Evolutionary conservation across 768 basidiomycete genomes (phyloP).

Genomic region (Cyclocybe cylindracea): DNA sequence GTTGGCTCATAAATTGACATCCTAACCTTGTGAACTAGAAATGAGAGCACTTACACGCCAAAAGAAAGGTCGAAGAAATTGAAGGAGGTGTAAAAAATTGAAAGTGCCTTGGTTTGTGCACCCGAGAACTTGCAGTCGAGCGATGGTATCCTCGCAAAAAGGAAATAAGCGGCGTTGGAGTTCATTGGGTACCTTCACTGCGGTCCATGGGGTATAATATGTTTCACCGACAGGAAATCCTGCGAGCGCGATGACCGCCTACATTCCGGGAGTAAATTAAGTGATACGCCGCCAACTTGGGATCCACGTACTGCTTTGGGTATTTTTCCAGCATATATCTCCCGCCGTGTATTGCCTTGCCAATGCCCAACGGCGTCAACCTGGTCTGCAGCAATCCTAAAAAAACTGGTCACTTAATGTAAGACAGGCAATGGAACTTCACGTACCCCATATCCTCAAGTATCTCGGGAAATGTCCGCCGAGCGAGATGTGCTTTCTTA

Average conservation of each 20-base stretch:
- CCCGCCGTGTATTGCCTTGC: constrained; percentile 10
- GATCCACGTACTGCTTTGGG: constrained; percentile 9
- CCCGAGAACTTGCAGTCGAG: constrained; percentile 2
- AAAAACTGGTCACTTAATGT: neutral
- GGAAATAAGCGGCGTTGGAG: constrained; percentile 10
- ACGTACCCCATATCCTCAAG: constrained; percentile 14
- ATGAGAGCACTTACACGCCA: constrained; percentile 7
- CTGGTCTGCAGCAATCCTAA: constrained; percentile 9
- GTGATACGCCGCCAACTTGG: too few species aligned
- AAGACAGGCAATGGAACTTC: neutral
- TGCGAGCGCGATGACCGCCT: constrained; percentile 9
- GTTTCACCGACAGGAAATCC: constrained; percentile 12
- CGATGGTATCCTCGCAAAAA: constrained; percentile 9
- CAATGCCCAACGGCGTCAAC: constrained; percentile 11
- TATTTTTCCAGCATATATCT: constrained; percentile 11
- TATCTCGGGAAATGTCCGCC: constrained; percentile 5
- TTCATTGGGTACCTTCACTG: constrained; percentile 1
- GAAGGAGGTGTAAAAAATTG: constrained; percentile 12
- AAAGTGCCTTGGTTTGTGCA: constrained; percentile 11
- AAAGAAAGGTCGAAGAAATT: constrained; percentile 10
- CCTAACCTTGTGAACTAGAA: neutral
- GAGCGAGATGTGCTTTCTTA: constrained; percentile 14
- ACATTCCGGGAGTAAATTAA: neutral
- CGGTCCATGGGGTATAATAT: constrained; percentile 11
- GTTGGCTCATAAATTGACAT: too few species aligned